Base-by-base conservation (phyloP, 1,284 basidiomycete species). In the Pascua sp. region DNA sequence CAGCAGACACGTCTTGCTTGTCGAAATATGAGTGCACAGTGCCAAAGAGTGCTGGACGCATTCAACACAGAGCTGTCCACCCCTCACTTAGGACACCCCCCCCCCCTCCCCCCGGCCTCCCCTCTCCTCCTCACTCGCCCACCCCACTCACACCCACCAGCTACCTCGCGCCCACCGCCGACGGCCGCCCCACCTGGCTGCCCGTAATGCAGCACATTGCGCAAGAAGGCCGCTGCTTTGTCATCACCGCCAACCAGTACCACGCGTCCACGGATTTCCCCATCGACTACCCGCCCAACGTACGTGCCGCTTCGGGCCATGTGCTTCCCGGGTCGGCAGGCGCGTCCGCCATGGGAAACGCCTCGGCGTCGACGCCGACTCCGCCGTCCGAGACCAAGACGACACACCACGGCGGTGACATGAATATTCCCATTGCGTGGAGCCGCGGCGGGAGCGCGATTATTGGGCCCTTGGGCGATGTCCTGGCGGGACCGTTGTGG, bases 221-320 rank as follows among this genome's bases (percentile, higher is more conserved):
- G 1, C 77, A 86, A 51, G 88, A 90, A 73, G 88, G 87, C 2
- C 81, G 88, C 24, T 88, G 86, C 75, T 89, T 87, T 70, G 88
- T 89, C 82, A 15, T 87, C 83, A 68, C 87, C 4, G 65, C 66
- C 11, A 67, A 67, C 53, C 67, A 69, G 57, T 69, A 59, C 40
- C 69, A 71, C 48, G 66, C 61, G 12, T 55, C 63, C 11, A 36
- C 53, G 8, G 66, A 67, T 51, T 70, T 66, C 49, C 67, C 69
- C 8, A 44, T 45, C 48, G 64, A 67, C 51, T 68, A 75, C 51
- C 66, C 69, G 4, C 55, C 65, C 41, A 51, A 43, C 40, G 36
- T 44, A 32, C 24, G 24, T 32, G 24, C 24, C 18, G 13, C 45
- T 24, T 38, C 47, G 47, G 41, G 24, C 24, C 24, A 32, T 32